These are phyloP conservation scores for Fusarium sp. DNA, from an alignment of 2,329 filamentous ascomycete genomes.

Conservation along the genomic window DNA sequence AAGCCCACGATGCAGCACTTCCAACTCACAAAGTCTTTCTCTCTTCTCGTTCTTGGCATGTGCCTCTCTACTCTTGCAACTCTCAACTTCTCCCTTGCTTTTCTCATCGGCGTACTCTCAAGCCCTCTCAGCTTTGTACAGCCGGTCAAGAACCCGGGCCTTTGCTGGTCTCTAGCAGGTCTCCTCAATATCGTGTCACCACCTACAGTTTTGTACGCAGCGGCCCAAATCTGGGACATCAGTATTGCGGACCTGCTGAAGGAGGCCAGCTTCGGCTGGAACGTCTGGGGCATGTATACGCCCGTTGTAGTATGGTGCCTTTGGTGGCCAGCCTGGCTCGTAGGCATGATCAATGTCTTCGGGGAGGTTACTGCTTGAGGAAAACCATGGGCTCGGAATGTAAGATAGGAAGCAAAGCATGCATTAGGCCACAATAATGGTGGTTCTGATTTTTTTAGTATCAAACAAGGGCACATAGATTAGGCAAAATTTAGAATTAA, in stretches of 20 bases:
- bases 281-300: constrained; percentile 88
- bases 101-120: constrained; percentile 82
- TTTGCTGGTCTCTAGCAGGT: constrained; percentile 54
- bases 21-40: constrained; percentile 86
- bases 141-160: constrained; percentile 52
- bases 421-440: not conserved
- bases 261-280: constrained; percentile 85
- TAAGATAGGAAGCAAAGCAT: not conserved
- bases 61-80: constrained; percentile 92
- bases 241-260: constrained; percentile 67
- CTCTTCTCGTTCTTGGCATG: constrained; percentile 89
- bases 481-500: constrained; percentile 31
- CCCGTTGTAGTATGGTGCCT: constrained; percentile 91
- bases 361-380: constrained; percentile 44
- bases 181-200: constrained; percentile 70
- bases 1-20: constrained; percentile 73
- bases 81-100: constrained; percentile 91
- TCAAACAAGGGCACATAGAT: not conserved
- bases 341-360: constrained; percentile 65
- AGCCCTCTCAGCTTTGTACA: constrained; percentile 80
- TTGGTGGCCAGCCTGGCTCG: constrained; percentile 93
- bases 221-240: constrained; percentile 51
- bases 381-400: not conserved
- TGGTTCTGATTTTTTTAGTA: not conserved
- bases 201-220: constrained; percentile 60